These are phyloP conservation scores for Diaporthe sp. DNA, from an alignment of 2,329 filamentous ascomycete species.

Conservation along the genomic window DNA sequence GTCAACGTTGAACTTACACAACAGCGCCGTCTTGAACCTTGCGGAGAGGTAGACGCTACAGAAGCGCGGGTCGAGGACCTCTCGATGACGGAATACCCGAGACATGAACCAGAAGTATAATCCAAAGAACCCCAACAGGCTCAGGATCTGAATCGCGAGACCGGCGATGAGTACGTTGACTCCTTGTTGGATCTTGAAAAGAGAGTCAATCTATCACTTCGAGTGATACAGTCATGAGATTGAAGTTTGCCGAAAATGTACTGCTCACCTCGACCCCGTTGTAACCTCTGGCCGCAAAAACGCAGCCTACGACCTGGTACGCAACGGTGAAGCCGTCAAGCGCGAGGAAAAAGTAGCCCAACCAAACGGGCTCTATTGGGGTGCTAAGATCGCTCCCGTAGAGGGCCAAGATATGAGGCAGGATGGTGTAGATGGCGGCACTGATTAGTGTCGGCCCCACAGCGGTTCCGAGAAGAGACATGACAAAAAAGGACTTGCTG, in stretches of 20 bases:
- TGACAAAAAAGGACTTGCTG: conserved; percentile 50
- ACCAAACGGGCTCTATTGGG: conserved; percentile 46
- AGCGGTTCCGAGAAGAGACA: conserved; percentile 59
- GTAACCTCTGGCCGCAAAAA: conserved; percentile 51
- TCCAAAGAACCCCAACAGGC: conserved; percentile 51
- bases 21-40: conserved; percentile 55
- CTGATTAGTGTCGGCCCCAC: conserved; percentile 59
- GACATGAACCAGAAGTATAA: conserved; percentile 54
- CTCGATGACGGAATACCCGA: conserved; percentile 49
- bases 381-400: conserved; percentile 56
- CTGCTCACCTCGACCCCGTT: conserved; percentile 48
- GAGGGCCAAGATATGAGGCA: conserved; percentile 58
- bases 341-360: conserved; percentile 47
- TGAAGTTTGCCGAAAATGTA: neutral
- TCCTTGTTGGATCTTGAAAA: conserved; percentile 45
- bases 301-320: conserved; percentile 49
- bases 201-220: conserved; percentile 24
- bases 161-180: conserved; percentile 55
- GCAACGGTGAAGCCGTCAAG: conserved; percentile 49
- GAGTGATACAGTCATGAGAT: neutral
- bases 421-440: conserved; percentile 53
- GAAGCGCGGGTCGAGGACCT: conserved; percentile 51
- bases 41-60: conserved; percentile 53
- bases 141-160: conserved; percentile 54
- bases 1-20: conserved; percentile 50